Percentiles rank a stretch among this genome's conserved stretches.
These are phyloP conservation scores for sunflower (Helianthus annuus) DNA, from an alignment of 129 eudicot species.

Conservation along the genomic window HanXRQr2.0-SUNRISE NC_035435.2:162468068-162468567, in stretches of 20 bases:
- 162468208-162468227: slow-evolving; percentile 80
- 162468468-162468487: too few relatives aligned
- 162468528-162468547: not conserved
- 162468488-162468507: not conserved
- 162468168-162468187: slow-evolving; percentile 96
- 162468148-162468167: slow-evolving; percentile 58
- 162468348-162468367: slow-evolving; percentile 44
- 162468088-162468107: not conserved
- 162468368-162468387: slow-evolving; percentile 25
- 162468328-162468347: slow-evolving; percentile 55
- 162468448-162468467: slow-evolving; percentile 52
- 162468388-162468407: slow-evolving; percentile 54
- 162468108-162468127: not conserved
- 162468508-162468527: not conserved
- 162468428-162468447: slow-evolving; percentile 80
- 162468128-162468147: not conserved
- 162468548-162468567: slow-evolving; percentile 5
- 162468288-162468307: not conserved
- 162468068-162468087: slow-evolving; percentile 93
- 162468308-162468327: slow-evolving; percentile 3
- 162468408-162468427: slow-evolving; percentile 84
- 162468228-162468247: slow-evolving; percentile 42
- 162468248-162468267: not conserved
- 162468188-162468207: slow-evolving; percentile 93
- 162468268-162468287: not conserved